A percentile compares a stretch with the other conserved stretches of the same genome.
phyloP scores from a whole-genome alignment of 306 rosid genomes.

The Prunus padus region DNA sequence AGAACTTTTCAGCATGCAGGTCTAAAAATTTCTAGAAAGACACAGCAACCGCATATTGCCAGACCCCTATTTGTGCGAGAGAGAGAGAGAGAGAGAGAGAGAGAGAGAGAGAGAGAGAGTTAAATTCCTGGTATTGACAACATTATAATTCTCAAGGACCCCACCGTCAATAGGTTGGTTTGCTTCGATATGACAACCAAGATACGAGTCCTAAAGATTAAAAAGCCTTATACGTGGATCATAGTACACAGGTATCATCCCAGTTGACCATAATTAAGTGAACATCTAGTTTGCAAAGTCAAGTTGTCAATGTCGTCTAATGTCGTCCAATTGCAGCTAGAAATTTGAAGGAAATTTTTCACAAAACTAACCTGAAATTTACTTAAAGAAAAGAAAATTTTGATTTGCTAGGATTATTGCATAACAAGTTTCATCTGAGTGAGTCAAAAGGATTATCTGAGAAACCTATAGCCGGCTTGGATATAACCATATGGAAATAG shows the following conservation, averaged over 20 bases:
- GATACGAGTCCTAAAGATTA: not conserved
- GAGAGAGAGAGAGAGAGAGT: not conserved
- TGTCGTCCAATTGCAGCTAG: not conserved
- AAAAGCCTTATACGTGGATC: not conserved
- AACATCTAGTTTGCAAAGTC: not conserved
- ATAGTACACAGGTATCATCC: not conserved
- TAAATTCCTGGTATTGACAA: not conserved
- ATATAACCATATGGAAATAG: not conserved
- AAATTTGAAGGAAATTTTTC: not conserved
- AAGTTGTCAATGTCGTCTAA: not conserved
- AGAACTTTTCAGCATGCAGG: not conserved
- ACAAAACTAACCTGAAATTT: not conserved
- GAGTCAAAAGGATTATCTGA: not conserved
- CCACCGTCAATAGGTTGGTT: not conserved
- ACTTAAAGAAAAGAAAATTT: not conserved
- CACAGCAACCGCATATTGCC: not conserved
- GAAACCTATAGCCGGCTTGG: slow-evolving; percentile 1
- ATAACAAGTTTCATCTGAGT: not conserved
- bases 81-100: too few species aligned
- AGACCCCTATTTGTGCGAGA: not conserved
- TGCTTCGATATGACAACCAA: not conserved
- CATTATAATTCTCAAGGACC: not conserved
- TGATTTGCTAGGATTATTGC: not conserved
- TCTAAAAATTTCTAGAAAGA: not conserved
- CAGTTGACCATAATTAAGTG: not conserved